Evolutionary conservation across 2,329 filamentous ascomycete genomes (phyloP), one percentile per base, ranked within the genome.

Genomic region (Arthrobotrys iridis): DNA sequence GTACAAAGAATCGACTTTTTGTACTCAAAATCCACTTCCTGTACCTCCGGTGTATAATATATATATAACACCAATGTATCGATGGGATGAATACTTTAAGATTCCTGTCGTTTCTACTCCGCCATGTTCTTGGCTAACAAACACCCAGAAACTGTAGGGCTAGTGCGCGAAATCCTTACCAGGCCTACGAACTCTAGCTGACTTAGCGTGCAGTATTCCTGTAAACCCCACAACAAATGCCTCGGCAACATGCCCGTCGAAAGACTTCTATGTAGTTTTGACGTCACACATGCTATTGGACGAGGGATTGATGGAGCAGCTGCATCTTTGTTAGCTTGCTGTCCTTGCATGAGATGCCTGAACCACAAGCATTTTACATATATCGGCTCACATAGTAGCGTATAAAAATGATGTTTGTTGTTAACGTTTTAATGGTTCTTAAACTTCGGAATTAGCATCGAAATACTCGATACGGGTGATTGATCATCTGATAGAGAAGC

Each of bases 311-410:
- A n/a, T 35, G 46, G 35, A 48, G 58, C 63, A 75, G 71, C 20
- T 75, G 71, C 71, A 68, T 41, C 45, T 75, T 75, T 75, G 71
- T 63, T 67, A 48, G 58, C 63, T 68, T 68, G 43, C 33, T 75
- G 63, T 68, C 45, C 63, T 62, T 75, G 71, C 63, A 68, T 68
- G 63, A 57, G 48, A 64, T 5, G 30, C 35, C 30, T 67, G 28
- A 37, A 63, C 70, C n/a, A 58, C 52, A 67, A 59, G 22, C 15
- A 52, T 62, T 73, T 58, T 30, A 35, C 45, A 41, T 3, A 15
- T 55, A 22, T 33, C 15, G 20, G 48, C 63, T 45, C 65, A 62
- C 45, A 59, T 50, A 45, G 33, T 64, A 22, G 40, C 15, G n/a
- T 50, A 30, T 50, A 50, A 50, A 30, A 37, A 15, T n/a, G n/a